Percentiles rank a stretch among this genome's conserved stretches.
Evolutionary conservation across 23 red algal genomes (phyloP).

Genomic region (Cyanidioschyzon merolae): DNA sequence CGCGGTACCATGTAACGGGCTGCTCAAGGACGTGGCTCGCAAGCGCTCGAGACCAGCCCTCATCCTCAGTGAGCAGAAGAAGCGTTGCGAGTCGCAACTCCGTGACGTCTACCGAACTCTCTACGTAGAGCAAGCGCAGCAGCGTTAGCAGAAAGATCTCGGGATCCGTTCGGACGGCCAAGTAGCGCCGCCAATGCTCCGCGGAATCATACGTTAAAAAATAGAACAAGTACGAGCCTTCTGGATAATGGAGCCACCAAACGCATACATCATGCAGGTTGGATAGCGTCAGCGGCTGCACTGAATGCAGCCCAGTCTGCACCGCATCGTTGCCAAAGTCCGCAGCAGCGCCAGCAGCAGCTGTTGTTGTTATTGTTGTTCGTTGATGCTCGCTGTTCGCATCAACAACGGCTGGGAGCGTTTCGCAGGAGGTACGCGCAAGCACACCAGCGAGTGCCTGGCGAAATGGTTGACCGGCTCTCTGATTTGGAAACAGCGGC

Average conservation of each 20-base stretch:
- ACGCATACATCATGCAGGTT: not conserved
- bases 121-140: not conserved
- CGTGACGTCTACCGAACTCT: not conserved
- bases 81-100: not conserved
- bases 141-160: not conserved
- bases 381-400: no score
- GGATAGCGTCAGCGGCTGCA: not conserved
- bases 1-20: not conserved
- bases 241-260: not conserved
- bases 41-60: constrained; percentile 1
- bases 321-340: no score
- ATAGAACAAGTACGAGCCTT: constrained; percentile 5
- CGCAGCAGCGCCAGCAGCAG: no score
- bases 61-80: not conserved
- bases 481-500: not conserved
- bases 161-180: not conserved
- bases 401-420: no score
- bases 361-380: no score
- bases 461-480: not conserved
- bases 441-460: not conserved
- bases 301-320: no score
- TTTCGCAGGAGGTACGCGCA: not conserved
- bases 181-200: not conserved
- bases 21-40: not conserved
- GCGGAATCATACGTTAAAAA: not conserved